Percentiles rank a stretch among this genome's conserved stretches.
Evolutionary conservation across 352 stramenopile genomes (phyloP).

Genomic region (Globisporangium lucens): DNA sequence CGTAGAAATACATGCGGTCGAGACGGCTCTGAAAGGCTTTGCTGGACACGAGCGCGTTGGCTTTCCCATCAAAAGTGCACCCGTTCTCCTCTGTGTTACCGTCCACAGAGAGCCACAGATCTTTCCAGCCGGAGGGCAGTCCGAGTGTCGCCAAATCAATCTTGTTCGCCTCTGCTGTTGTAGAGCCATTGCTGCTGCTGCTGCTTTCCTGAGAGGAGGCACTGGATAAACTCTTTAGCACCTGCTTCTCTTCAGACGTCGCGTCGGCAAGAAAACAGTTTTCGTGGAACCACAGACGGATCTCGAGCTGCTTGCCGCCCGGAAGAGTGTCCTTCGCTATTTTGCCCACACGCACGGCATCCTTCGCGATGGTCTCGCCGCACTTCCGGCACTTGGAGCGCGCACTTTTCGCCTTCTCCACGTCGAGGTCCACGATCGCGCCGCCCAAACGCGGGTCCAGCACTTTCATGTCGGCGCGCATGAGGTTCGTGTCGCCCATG

Average conservation of each 20-base stretch:
- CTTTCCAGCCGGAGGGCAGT: slow-evolving; percentile 54
- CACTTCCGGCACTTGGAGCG: slow-evolving; percentile 61
- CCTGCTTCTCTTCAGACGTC: slow-evolving; percentile 39
- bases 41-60: slow-evolving; percentile 58
- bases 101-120: slow-evolving; percentile 62
- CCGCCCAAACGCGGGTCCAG: slow-evolving; percentile 35
- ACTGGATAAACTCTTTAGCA: slow-evolving; percentile 21
- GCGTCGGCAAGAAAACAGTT: slow-evolving; percentile 41
- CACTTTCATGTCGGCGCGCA: slow-evolving; percentile 56
- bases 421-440: slow-evolving; percentile 34
- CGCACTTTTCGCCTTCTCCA: slow-evolving; percentile 49
- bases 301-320: slow-evolving; percentile 41
- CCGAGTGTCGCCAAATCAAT: slow-evolving; percentile 40
- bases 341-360: slow-evolving; percentile 47
- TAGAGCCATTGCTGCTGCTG: slow-evolving; percentile 1
- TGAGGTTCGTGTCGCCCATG: slow-evolving; percentile 76
- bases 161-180: neutral
- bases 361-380: slow-evolving; percentile 41
- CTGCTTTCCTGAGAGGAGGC: slow-evolving; percentile 10
- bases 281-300: slow-evolving; percentile 59
- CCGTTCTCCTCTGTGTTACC: slow-evolving; percentile 77
- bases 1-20: slow-evolving; percentile 74
- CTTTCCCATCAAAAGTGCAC: slow-evolving; percentile 66
- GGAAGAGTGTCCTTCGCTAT: slow-evolving; percentile 42
- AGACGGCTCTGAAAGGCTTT: slow-evolving; percentile 63